These are phyloP conservation scores for Avena sativa DNA, from an alignment of 176 grass and related monocot species.

Conservation along the genomic window DNA sequence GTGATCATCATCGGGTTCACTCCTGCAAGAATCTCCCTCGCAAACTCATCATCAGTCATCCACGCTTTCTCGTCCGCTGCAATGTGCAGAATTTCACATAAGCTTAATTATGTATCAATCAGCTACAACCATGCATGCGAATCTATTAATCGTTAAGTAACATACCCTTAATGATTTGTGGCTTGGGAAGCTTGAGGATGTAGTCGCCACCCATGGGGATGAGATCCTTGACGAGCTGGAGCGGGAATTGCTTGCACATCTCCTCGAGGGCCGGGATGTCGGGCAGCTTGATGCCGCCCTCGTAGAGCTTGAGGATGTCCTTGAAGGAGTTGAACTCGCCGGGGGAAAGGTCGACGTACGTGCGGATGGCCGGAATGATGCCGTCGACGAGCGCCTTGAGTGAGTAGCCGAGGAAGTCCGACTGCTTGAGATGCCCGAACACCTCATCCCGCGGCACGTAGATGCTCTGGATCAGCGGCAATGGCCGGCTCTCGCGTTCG, in stretches of 20 bases:
- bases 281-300: constrained; percentile 37
- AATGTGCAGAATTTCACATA: background rate
- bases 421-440: constrained; percentile 58
- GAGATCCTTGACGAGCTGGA: constrained; percentile 63
- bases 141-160: no score
- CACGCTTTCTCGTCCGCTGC: constrained; percentile 51
- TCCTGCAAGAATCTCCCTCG: constrained; percentile 39
- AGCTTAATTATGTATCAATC: no score
- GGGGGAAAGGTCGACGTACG: constrained; percentile 37
- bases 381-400: constrained; percentile 45
- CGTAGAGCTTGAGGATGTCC: constrained; percentile 19
- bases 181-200: constrained; percentile 50
- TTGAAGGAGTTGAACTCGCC: constrained; percentile 65
- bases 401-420: constrained; percentile 52
- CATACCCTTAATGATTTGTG: background rate
- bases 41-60: constrained; percentile 68
- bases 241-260: constrained; percentile 47
- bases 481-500: background rate
- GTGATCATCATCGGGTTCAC: constrained; percentile 41
- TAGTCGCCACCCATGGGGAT: constrained; percentile 51
- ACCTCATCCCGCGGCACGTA: constrained; percentile 65
- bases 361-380: constrained; percentile 39
- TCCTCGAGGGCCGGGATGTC: constrained; percentile 46
- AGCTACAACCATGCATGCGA: no score
- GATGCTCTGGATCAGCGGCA: constrained; percentile 16